A percentile compares a stretch with the other conserved stretches of the same genome.
Conservation (phyloP, 164 flowering plant species). For the Macadamia tetraphylla region DNA sequence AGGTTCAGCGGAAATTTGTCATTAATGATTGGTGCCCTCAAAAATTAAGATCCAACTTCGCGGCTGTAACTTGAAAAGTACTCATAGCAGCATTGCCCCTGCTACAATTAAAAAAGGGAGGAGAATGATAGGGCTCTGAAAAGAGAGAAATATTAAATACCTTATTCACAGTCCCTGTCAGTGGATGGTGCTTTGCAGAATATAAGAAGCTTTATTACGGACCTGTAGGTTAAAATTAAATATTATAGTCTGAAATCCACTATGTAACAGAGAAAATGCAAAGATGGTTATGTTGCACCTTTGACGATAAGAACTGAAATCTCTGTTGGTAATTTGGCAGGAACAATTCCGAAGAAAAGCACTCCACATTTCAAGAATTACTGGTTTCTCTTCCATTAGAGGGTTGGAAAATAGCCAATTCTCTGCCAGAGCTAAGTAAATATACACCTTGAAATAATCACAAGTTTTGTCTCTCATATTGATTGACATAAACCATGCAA, state of each 20-base stretch:
- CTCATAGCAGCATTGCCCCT: neutral
- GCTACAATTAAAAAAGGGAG: neutral
- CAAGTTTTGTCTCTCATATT: slow-evolving; percentile 60
- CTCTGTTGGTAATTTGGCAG: slow-evolving; percentile 63
- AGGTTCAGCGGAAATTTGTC: too few relatives aligned
- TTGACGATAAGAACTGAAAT: slow-evolving; percentile 65
- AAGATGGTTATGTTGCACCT: slow-evolving; percentile 36
- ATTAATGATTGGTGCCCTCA: too few relatives aligned
- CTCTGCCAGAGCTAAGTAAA: slow-evolving; percentile 59
- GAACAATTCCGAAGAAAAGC: slow-evolving; percentile 66
- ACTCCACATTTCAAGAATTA: slow-evolving; percentile 50
- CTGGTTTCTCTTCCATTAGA: slow-evolving; percentile 32
- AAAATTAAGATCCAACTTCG: too few relatives aligned
- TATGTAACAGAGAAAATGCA: neutral
- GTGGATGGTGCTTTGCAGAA: slow-evolving; percentile 43
- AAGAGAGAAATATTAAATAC: neutral
- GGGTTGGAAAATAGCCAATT: slow-evolving; percentile 57
- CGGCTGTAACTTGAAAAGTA: too few relatives aligned
- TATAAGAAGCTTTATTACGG: slow-evolving; percentile 75
- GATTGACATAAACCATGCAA: slow-evolving; percentile 40
- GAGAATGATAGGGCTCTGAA: neutral
- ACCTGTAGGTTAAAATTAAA: slow-evolving; percentile 38
- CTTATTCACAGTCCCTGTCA: slow-evolving; percentile 14
- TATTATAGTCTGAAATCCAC: neutral
- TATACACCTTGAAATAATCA: slow-evolving; percentile 54